Evolutionary conservation across 495 filamentous ascomycete species (phyloP), one percentile per base, ranked within the genome.

Genomic region (Aeminium ludgeri): DNA sequence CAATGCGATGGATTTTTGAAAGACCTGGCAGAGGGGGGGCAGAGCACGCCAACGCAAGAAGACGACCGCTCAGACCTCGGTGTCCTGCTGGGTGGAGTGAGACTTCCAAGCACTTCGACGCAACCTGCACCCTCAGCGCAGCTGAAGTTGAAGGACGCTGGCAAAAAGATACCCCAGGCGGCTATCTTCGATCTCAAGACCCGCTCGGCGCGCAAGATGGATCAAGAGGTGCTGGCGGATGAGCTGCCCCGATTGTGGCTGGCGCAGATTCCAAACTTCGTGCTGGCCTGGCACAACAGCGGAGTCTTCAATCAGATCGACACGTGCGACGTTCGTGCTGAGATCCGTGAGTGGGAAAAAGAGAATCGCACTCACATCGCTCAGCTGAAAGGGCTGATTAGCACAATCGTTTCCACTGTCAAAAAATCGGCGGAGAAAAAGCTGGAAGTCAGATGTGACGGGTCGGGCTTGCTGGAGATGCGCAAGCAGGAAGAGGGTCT

Each of bases 111-210:
- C 23, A 25, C 23, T 3, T 25, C 23, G 23, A 25, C n/a, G n/a
- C n/a, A n/a, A n/a, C n/a, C n/a, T n/a, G n/a, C n/a, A n/a, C n/a
- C n/a, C n/a, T n/a, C n/a, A n/a, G n/a, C n/a, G n/a, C n/a, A n/a
- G n/a, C 16, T 36, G 34, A 36, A 36, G 18, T 1, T 36, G 34
- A 11, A 18, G 19, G 2, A 27, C 6, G 36, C 25, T 6, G 44
- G 44, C 30, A 10, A 15, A 6, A 25, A 1, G 3, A 41, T 69
- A 5, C 59, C 64, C 7, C 75, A 78, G 38, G 23, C 53, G 3
- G 55, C 62, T 7, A 55, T 78, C n/a, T 73, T 82, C 49, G 77
- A 81, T 41, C 58, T 82, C 36, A 81, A 82, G 48, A 84, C 79
- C 0, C 66, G 73, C 7, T 65, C 62, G 16, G 51, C 62, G 31